Conservation (phyloP, 1,139 yeast species). For the Sugiyamaella grinbergsii region DNA sequence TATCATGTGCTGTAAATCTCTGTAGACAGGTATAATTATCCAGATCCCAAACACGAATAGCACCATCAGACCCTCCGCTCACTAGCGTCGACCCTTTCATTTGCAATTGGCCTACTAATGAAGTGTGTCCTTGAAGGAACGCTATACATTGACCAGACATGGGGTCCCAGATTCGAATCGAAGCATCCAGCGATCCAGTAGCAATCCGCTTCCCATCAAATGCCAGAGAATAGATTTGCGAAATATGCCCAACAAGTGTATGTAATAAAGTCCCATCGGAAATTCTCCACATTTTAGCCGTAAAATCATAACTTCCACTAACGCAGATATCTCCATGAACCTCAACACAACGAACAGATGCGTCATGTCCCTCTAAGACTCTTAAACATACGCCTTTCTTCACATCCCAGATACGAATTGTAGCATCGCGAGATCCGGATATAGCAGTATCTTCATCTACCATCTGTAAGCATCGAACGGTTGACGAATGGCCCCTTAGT, state of each 20-base stretch:
- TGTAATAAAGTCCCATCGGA: conserved; percentile 73
- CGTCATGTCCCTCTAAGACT: conserved; percentile 69
- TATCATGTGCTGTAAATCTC: conserved; percentile 79
- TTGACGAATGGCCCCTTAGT: conserved; percentile 86
- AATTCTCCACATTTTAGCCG: conserved; percentile 86
- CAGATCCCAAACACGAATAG: conserved; percentile 91
- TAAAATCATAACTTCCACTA: conserved; percentile 85
- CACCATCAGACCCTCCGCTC: conserved; percentile 90
- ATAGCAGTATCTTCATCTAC: conserved; percentile 71
- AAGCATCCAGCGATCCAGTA: conserved; percentile 88
- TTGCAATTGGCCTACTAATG: conserved; percentile 76
- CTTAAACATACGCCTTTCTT: conserved; percentile 70
- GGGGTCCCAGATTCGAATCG: conserved; percentile 90
- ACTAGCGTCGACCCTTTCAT: conserved; percentile 85
- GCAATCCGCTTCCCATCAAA: conserved; percentile 79
- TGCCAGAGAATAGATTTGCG: conserved; percentile 81
- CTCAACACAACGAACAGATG: conserved; percentile 80
- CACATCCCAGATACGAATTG: conserved; percentile 90
- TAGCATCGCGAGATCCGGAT: conserved; percentile 88
- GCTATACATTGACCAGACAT: conserved; percentile 75
- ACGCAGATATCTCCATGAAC: conserved; percentile 48
- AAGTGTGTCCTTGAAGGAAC: conserved; percentile 72
- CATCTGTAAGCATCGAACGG: conserved; percentile 89
- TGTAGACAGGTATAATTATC: conserved; percentile 85
- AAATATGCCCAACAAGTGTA: conserved; percentile 81